Evolutionary conservation across 768 basidiomycete species (phyloP).

Genomic region (Leccinum aurantiacum): DNA sequence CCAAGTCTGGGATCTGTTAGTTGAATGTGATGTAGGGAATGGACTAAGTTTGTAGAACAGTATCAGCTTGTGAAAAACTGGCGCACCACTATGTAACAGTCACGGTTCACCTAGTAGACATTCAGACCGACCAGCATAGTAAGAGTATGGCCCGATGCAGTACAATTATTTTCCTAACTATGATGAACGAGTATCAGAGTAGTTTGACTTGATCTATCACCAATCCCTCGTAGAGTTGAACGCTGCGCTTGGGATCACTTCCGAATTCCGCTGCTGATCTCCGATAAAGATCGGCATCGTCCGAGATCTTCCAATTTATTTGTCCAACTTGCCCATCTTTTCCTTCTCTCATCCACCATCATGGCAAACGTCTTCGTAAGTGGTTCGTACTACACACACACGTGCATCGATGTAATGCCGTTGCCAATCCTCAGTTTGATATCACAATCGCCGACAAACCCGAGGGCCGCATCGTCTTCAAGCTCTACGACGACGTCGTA

Average conservation of each 20-base stretch:
- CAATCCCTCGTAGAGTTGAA: too few relatives aligned
- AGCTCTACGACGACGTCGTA: constrained; percentile 78
- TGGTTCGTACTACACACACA: neutral
- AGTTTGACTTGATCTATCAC: too few relatives aligned
- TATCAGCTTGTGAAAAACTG: neutral
- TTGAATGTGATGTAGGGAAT: neutral
- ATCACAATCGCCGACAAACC: constrained; percentile 46
- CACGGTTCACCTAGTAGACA: too few relatives aligned
- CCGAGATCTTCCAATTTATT: neutral
- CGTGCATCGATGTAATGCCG: neutral
- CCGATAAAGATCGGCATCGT: constrained; percentile 11
- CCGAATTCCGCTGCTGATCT: constrained; percentile 5
- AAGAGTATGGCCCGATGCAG: neutral
- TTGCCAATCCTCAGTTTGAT: constrained; percentile 53
- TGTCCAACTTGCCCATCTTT: neutral
- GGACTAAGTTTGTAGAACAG: neutral
- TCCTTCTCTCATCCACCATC: constrained; percentile 1
- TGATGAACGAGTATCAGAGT: neutral
- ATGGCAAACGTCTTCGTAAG: constrained; percentile 16
- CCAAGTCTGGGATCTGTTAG: neutral
- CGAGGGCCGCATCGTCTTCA: constrained; percentile 71
- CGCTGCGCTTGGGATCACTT: neutral
- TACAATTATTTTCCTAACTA: neutral
- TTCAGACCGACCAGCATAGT: neutral
- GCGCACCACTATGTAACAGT: neutral